phyloP scores from a whole-genome alignment of 2,329 filamentous ascomycete genomes.

The Paecilomyces variotii region DNA sequence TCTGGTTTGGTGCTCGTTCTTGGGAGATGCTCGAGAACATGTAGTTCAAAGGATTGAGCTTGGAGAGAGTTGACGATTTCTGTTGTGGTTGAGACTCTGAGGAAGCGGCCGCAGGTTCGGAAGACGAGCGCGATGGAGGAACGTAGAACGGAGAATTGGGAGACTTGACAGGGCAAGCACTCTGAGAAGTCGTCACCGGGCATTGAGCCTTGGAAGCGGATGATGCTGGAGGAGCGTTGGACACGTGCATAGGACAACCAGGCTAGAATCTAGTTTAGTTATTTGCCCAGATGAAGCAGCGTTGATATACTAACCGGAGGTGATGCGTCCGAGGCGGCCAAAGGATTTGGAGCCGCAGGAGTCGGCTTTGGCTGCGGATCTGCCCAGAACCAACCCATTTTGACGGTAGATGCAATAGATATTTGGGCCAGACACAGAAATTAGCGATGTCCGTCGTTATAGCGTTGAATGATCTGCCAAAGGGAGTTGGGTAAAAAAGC shows the following conservation, averaged over 20 bases:
- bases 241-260: slow-evolving; percentile 62
- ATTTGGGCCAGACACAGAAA: neutral
- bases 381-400: slow-evolving; percentile 67
- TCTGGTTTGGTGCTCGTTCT: slow-evolving; percentile 64
- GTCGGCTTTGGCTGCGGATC: slow-evolving; percentile 38
- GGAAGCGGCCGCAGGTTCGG: slow-evolving; percentile 23
- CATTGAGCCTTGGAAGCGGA: slow-evolving; percentile 20
- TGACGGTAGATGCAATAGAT: slow-evolving; percentile 4
- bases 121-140: slow-evolving; percentile 20
- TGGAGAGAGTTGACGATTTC: slow-evolving; percentile 50
- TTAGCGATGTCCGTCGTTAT: neutral
- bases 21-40: slow-evolving; percentile 89
- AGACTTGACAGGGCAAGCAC: slow-evolving; percentile 41
- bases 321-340: slow-evolving; percentile 33
- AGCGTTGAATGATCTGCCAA: neutral
- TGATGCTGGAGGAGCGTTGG: slow-evolving; percentile 23
- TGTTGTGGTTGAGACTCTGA: slow-evolving; percentile 22
- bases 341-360: slow-evolving; percentile 40
- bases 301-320: slow-evolving; percentile 46
- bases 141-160: slow-evolving; percentile 42
- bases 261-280: slow-evolving; percentile 41
- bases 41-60: slow-evolving; percentile 78
- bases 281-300: neutral
- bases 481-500: neutral
- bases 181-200: slow-evolving; percentile 13